Evolutionary conservation across 2,329 filamentous ascomycete species (phyloP).

Genomic region (Cladosporium cucumerinum): DNA sequence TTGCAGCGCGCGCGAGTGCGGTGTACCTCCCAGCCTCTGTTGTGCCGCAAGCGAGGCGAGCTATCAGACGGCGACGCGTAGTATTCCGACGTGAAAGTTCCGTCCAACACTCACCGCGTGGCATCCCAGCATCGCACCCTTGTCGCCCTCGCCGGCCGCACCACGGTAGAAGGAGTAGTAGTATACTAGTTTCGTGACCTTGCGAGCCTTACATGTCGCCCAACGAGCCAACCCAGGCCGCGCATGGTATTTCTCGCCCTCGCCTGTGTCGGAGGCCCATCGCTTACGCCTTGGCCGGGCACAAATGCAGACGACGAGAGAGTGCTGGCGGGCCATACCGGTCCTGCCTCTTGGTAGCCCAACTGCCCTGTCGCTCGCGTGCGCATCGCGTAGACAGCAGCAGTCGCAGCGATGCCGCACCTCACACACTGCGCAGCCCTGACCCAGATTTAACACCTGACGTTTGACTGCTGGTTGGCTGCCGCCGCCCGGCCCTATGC

Average conservation of each 20-base stretch:
- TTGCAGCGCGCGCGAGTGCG: conserved; percentile 3
- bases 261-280: conserved; percentile 5
- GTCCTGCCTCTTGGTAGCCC: conserved; percentile 1
- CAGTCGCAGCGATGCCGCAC: conserved; percentile 2
- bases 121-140: background rate
- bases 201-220: background rate
- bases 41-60: conserved; percentile 4
- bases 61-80: conserved; percentile 4
- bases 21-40: background rate
- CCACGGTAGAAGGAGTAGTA: background rate
- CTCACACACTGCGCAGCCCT: background rate
- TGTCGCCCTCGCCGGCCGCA: conserved; percentile 1
- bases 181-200: background rate
- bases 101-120: background rate
- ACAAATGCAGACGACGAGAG: background rate
- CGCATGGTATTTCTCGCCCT: background rate
- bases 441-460: background rate
- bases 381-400: conserved; percentile 15
- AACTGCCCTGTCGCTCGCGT: conserved; percentile 7
- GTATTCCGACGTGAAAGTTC: background rate
- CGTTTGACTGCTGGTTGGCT: conserved; percentile 6
- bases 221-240: background rate
- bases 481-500: background rate
- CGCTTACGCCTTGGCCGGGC: background rate
- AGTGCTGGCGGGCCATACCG: background rate